phyloP scores from a whole-genome alignment of 2,329 filamentous ascomycete genomes.

The Sporothrix sp. region DNA sequence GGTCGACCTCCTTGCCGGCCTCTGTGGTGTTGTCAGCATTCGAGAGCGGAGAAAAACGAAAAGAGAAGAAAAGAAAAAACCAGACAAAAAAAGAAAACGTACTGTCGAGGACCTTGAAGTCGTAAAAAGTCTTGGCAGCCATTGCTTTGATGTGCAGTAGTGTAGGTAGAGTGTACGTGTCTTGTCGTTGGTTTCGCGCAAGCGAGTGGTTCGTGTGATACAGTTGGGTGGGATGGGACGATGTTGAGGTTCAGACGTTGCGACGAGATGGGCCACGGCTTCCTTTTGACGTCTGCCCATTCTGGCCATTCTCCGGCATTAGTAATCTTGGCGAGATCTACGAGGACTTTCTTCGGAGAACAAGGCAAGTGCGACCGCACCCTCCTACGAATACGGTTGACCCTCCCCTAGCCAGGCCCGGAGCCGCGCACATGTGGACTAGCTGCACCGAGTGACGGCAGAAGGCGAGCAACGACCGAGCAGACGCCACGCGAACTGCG shows the following conservation, averaged over 20 bases:
- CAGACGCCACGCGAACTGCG: too few relatives aligned
- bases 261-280: not conserved
- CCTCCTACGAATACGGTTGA: too few relatives aligned
- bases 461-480: too few relatives aligned
- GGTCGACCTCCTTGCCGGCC: slow-evolving; percentile 60
- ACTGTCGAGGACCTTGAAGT: slow-evolving; percentile 79
- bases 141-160: slow-evolving; percentile 32
- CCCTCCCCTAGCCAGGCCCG: not conserved
- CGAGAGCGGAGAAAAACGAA: slow-evolving; percentile 7
- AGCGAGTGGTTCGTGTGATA: not conserved
- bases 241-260: not conserved
- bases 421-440: not conserved
- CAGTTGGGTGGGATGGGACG: not conserved
- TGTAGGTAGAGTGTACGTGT: not conserved
- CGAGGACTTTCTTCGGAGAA: too few relatives aligned
- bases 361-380: not conserved
- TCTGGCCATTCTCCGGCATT: not conserved
- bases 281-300: not conserved
- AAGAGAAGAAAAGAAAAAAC: not conserved
- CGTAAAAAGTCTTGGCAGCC: slow-evolving; percentile 65
- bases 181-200: not conserved
- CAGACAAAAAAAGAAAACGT: slow-evolving; percentile 24
- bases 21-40: too few relatives aligned
- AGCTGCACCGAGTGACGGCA: not conserved
- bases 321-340: slow-evolving; percentile 11